A percentile compares a stretch with the other conserved stretches of the same genome.
Evolutionary conservation across 805 yeast genomes (phyloP).

Genomic region (Clavispora phyllophila): DNA sequence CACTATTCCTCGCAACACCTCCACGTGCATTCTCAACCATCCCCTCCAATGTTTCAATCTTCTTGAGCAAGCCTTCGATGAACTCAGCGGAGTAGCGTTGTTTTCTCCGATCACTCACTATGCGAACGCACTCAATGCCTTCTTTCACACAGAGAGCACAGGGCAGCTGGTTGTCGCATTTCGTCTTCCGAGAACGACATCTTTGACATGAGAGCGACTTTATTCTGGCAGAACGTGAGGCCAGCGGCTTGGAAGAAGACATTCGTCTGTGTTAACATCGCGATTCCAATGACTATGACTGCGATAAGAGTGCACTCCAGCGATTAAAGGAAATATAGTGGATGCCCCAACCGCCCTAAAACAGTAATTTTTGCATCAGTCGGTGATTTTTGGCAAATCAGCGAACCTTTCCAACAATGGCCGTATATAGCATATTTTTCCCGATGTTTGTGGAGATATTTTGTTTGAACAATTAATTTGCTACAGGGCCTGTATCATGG

Average conservation of each 20-base stretch:
- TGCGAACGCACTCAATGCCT: conserved; percentile 1
- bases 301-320: background rate
- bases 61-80: background rate
- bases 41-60: background rate
- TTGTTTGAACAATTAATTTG: too few relatives aligned
- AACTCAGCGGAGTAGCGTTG: conserved; percentile 2
- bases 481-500: too few relatives aligned
- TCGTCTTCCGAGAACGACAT: conserved; percentile 1
- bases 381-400: too few relatives aligned
- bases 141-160: conserved; percentile 1
- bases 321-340: background rate
- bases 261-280: background rate
- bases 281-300: background rate
- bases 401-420: too few relatives aligned
- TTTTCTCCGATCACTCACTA: conserved; percentile 1
- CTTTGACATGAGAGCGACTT: conserved; percentile 1
- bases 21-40: too few relatives aligned
- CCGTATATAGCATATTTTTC: too few relatives aligned
- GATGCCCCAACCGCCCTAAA: too few relatives aligned
- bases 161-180: conserved; percentile 3
- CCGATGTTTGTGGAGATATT: too few relatives aligned
- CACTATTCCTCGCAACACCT: too few relatives aligned
- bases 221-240: background rate
- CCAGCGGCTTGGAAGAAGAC: background rate
- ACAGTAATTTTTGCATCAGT: too few relatives aligned